Evolutionary conservation across 345 rosid species (phyloP).

Genomic region (Citrus cavaleriei): DNA sequence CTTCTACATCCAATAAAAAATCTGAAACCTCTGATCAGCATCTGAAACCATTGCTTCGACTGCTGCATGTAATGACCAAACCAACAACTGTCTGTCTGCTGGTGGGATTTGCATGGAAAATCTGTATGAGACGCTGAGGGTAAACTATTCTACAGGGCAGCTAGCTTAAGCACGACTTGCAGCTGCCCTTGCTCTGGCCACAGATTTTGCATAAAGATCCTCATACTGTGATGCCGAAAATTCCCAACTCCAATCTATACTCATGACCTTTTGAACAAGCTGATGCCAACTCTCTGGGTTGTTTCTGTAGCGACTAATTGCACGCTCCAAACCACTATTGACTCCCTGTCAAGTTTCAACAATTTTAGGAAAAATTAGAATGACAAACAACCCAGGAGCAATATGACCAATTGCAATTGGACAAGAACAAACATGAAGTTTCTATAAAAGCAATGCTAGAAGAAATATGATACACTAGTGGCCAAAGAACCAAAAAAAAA

Average conservation of each 20-base stretch:
- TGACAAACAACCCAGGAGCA: neutral
- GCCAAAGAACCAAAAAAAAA: neutral
- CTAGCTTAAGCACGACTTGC: conserved; percentile 26
- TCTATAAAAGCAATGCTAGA: neutral
- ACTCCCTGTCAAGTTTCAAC: conserved; percentile 42
- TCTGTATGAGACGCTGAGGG: neutral
- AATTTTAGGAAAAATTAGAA: neutral
- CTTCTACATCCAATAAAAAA: neutral
- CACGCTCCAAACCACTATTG: conserved; percentile 65
- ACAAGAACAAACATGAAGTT: neutral
- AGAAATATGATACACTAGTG: neutral
- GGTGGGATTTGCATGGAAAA: neutral
- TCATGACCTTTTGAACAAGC: conserved; percentile 76
- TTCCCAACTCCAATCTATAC: conserved; percentile 84
- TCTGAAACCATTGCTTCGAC: neutral
- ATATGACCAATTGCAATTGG: neutral
- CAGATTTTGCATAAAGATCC: conserved; percentile 69
- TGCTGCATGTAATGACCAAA: neutral
- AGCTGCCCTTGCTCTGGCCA: conserved; percentile 64
- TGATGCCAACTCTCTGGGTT: conserved; percentile 54
- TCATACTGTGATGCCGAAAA: conserved; percentile 76
- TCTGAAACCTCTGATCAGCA: neutral
- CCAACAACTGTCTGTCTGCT: neutral
- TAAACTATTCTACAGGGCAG: neutral
- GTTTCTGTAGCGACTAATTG: conserved; percentile 53